These are phyloP conservation scores for Asterophora lycoperdoides DNA, from an alignment of 768 basidiomycete species.

Conservation along the genomic window DNA sequence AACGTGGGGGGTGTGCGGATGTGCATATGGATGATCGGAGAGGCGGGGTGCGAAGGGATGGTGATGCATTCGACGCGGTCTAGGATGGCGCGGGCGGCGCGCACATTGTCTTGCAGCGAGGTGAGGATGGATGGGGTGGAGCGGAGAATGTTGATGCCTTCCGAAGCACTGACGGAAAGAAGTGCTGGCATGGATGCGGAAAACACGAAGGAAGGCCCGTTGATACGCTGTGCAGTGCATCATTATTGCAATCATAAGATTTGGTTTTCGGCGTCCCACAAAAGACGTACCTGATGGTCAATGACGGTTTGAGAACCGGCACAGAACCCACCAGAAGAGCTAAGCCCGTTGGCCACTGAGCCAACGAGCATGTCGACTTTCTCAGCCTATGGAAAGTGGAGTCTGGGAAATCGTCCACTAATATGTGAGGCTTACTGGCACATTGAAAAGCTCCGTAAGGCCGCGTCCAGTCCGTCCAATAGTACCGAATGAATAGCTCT, in stretches of 20 bases:
- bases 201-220: slow-evolving; percentile 92
- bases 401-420: neutral
- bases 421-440: slow-evolving; percentile 40
- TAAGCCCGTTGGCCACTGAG: slow-evolving; percentile 79
- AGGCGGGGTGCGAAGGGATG: slow-evolving; percentile 81
- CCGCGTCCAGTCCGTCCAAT: slow-evolving; percentile 94
- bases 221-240: slow-evolving; percentile 90
- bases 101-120: slow-evolving; percentile 77
- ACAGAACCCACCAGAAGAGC: slow-evolving; percentile 90
- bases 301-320: slow-evolving; percentile 80
- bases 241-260: neutral
- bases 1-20: slow-evolving; percentile 37
- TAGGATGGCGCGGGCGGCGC: slow-evolving; percentile 71
- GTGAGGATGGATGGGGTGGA: slow-evolving; percentile 72
- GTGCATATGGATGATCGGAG: slow-evolving; percentile 85
- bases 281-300: slow-evolving; percentile 70
- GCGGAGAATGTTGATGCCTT: slow-evolving; percentile 77
- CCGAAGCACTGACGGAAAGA: slow-evolving; percentile 82
- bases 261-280: neutral
- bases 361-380: slow-evolving; percentile 96
- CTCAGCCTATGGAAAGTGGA: slow-evolving; percentile 48
- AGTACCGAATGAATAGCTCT: slow-evolving; percentile 88
- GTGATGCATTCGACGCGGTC: slow-evolving; percentile 78
- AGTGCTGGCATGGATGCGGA: slow-evolving; percentile 92
- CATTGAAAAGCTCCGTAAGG: slow-evolving; percentile 90